Percentiles rank a stretch among this genome's conserved stretches.
These are phyloP conservation scores for Fusarium sp. DNA, from an alignment of 2,329 filamentous ascomycete genomes.

Conservation along the genomic window DNA sequence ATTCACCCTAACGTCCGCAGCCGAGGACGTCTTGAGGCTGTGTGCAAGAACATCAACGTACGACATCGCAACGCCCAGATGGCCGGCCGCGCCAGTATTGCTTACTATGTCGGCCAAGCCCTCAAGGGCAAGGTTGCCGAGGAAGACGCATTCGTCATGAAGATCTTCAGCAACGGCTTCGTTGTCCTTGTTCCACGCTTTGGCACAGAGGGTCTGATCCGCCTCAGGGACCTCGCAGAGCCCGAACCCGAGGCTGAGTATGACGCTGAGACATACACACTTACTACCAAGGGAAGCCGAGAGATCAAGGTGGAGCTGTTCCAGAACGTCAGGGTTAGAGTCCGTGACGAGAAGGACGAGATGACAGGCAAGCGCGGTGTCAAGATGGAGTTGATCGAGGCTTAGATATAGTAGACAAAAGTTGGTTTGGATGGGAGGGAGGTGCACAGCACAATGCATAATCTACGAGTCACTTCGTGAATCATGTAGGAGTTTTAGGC, in stretches of 20 bases:
- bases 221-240: conserved; percentile 83
- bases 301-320: conserved; percentile 81
- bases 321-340: conserved; percentile 88
- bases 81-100: conserved; percentile 91
- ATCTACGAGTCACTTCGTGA: conserved; percentile 26
- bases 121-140: conserved; percentile 81
- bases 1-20: conserved; percentile 85
- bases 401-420: conserved; percentile 21
- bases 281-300: conserved; percentile 69
- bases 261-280: conserved; percentile 85
- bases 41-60: conserved; percentile 98
- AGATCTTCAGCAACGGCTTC: conserved; percentile 96
- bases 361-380: conserved; percentile 95
- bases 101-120: conserved; percentile 98
- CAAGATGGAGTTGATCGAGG: conserved; percentile 74
- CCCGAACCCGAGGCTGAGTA: conserved; percentile 83
- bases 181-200: conserved; percentile 96
- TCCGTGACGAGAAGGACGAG: conserved; percentile 94
- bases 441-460: conserved; percentile 21
- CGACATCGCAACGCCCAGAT: conserved; percentile 97
- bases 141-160: conserved; percentile 96
- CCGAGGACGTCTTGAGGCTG: conserved; percentile 85
- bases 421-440: not conserved
- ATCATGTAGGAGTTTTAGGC: conserved; percentile 34
- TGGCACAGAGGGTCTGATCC: conserved; percentile 92